A percentile compares a stretch with the other conserved stretches of the same genome.
Evolutionary conservation across 1,284 basidiomycete species (phyloP).

Genomic region (Pascua guehoae): DNA sequence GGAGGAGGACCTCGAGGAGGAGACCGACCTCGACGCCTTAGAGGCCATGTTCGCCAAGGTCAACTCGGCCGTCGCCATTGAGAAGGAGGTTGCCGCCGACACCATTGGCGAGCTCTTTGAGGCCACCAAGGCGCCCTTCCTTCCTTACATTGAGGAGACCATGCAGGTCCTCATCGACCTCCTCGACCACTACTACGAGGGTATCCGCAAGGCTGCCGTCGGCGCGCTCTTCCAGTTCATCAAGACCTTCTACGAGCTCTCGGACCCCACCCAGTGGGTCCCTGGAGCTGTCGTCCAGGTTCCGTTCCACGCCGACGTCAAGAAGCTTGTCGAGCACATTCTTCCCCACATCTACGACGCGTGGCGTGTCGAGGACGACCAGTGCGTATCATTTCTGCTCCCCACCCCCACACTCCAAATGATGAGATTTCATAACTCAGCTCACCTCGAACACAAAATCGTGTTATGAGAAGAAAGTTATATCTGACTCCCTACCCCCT

Average conservation of each 20-base stretch:
- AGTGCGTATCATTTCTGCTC: constrained; percentile 61
- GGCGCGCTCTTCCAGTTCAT: constrained; percentile 87
- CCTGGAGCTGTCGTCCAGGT: constrained; percentile 60
- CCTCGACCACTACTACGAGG: constrained; percentile 93
- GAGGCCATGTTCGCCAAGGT: constrained; percentile 64
- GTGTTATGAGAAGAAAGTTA: constrained; percentile 59
- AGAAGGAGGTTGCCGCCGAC: constrained; percentile 99
- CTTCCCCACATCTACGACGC: constrained; percentile 77
- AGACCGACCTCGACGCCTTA: constrained; percentile 75
- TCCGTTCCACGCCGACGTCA: constrained; percentile 71
- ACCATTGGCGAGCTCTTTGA: constrained; percentile 89
- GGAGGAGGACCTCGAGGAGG: constrained; percentile 64
- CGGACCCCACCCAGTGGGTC: constrained; percentile 75
- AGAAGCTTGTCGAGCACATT: constrained; percentile 73
- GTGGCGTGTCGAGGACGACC: constrained; percentile 94
- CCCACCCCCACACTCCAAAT: constrained; percentile 21
- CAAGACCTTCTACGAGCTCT: constrained; percentile 87
- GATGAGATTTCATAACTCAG: constrained; percentile 73
- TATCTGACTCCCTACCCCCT: constrained; percentile 36
- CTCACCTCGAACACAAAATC: constrained; percentile 69
- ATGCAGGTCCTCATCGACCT: constrained; percentile 78
- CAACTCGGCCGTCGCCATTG: constrained; percentile 94
- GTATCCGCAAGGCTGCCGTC: constrained; percentile 90
- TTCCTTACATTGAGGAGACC: constrained; percentile 70
- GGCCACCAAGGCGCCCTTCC: constrained; percentile 76